Evolutionary conservation across 179 eudicot genomes (phyloP).

Genomic region (Sideroxylon spinosum): DNA sequence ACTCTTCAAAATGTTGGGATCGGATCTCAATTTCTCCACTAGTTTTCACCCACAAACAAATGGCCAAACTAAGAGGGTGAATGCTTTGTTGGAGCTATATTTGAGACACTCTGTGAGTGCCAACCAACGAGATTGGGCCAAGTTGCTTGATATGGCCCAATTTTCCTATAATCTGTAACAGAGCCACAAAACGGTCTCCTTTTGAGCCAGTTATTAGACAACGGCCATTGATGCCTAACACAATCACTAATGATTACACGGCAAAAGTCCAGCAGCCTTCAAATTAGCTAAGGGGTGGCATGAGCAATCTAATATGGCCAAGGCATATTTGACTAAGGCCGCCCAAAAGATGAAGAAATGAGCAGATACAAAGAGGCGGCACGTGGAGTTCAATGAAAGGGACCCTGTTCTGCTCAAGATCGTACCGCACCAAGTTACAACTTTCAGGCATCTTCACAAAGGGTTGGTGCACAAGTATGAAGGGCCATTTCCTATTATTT

Average conservation of each 20-base stretch:
- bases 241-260: neutral
- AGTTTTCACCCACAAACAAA: constrained; percentile 11
- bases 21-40: neutral
- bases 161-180: neutral
- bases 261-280: neutral
- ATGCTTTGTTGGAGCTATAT: too few species aligned
- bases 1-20: constrained; percentile 7
- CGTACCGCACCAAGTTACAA: neutral
- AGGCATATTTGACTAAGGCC: neutral
- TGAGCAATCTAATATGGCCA: neutral
- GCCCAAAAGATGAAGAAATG: neutral
- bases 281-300: neutral
- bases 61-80: too few species aligned
- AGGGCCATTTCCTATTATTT: neutral
- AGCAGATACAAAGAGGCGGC: neutral
- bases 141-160: neutral
- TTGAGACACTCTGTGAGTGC: too few species aligned
- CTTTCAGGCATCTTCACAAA: constrained; percentile 2
- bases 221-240: neutral
- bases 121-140: too few species aligned
- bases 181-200: neutral
- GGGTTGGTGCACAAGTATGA: constrained; percentile 14
- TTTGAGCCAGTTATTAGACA: neutral
- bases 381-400: neutral
- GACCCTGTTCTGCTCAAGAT: neutral